Evolutionary conservation across 225 moss, liverwort and hornwort genomes (phyloP).

Genomic region (Ulota crispa): DNA sequence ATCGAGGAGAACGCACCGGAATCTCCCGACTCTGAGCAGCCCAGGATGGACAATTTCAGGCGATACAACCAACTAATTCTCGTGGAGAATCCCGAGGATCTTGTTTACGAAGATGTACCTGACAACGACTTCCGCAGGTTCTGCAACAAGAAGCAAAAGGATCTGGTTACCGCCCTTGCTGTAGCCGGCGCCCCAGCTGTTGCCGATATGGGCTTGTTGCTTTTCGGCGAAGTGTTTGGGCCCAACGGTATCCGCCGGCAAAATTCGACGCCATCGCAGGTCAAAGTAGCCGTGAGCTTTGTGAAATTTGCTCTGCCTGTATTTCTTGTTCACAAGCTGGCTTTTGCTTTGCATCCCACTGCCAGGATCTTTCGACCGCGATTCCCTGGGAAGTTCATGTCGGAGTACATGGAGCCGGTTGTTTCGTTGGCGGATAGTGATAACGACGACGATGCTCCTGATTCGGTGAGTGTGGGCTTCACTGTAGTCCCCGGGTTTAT

Average conservation of each 20-base stretch:
- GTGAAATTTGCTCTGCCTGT: constrained; percentile 34
- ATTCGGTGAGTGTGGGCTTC: constrained; percentile 34
- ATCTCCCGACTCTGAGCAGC: constrained; percentile 35
- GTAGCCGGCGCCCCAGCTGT: constrained; percentile 4
- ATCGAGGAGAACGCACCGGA: constrained; percentile 31
- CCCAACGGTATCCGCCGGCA: constrained; percentile 19
- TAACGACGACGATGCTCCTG: constrained; percentile 18
- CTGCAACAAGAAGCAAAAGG: constrained; percentile 37
- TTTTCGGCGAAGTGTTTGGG: constrained; percentile 31
- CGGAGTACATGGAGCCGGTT: constrained; percentile 41
- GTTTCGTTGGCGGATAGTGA: constrained; percentile 31
- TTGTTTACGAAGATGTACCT: constrained; percentile 28
- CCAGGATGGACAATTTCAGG: constrained; percentile 32
- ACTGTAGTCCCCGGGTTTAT: constrained; percentile 50
- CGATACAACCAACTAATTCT: constrained; percentile 29
- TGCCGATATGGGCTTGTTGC: constrained; percentile 19
- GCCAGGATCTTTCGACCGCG: constrained; percentile 46
- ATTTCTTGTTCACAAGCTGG: constrained; percentile 44
- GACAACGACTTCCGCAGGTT: constrained; percentile 44
- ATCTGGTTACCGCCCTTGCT: constrained; percentile 32
- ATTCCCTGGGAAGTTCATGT: constrained; percentile 1
- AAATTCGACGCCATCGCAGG: neutral
- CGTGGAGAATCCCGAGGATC: constrained; percentile 33
- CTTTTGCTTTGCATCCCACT: constrained; percentile 42
- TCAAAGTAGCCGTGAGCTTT: constrained; percentile 29